phyloP scores from a whole-genome alignment of 345 rosid genomes.

The Jatropha curcas region DNA sequence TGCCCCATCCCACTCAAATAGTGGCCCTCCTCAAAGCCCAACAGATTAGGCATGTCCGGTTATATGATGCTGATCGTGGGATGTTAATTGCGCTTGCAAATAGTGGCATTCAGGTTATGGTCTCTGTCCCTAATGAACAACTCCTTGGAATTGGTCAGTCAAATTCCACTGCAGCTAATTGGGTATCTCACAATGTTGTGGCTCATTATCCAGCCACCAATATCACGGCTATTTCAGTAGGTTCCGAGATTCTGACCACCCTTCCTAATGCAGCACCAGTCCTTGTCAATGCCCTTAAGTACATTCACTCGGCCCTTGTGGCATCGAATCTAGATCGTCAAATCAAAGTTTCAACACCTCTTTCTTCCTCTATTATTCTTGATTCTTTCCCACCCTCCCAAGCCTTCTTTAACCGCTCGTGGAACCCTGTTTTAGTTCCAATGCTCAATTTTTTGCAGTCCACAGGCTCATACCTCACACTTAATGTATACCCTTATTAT shows the following conservation, averaged over 20 bases:
- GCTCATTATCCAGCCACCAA: conserved; percentile 93
- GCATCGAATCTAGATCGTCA: conserved; percentile 85
- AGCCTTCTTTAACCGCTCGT: conserved; percentile 91
- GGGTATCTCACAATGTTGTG: conserved; percentile 83
- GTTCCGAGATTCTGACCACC: conserved; percentile 81
- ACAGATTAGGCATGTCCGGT: conserved; percentile 72
- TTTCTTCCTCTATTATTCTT: conserved; percentile 78
- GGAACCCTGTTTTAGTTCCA: conserved; percentile 86
- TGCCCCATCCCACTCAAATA: conserved; percentile 94
- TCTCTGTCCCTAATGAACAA: conserved; percentile 92
- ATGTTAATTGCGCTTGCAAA: conserved; percentile 91
- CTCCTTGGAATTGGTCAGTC: conserved; percentile 96
- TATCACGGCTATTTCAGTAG: conserved; percentile 94
- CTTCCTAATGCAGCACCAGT: conserved; percentile 78
- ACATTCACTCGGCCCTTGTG: conserved; percentile 83
- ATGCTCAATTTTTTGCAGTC: conserved; percentile 84
- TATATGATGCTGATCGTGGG: conserved; percentile 77
- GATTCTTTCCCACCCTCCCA: conserved; percentile 99
- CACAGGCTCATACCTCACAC: conserved; percentile 79
- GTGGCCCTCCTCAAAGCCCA: conserved; percentile 88
- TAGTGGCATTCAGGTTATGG: conserved; percentile 76
- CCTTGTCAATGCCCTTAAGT: conserved; percentile 79
- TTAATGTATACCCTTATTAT: conserved; percentile 86
- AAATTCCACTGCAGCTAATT: conserved; percentile 95
- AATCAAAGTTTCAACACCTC: conserved; percentile 89